Conservation (phyloP, 2,329 filamentous ascomycete genomes). For the Fusarium napiforme region DNA sequence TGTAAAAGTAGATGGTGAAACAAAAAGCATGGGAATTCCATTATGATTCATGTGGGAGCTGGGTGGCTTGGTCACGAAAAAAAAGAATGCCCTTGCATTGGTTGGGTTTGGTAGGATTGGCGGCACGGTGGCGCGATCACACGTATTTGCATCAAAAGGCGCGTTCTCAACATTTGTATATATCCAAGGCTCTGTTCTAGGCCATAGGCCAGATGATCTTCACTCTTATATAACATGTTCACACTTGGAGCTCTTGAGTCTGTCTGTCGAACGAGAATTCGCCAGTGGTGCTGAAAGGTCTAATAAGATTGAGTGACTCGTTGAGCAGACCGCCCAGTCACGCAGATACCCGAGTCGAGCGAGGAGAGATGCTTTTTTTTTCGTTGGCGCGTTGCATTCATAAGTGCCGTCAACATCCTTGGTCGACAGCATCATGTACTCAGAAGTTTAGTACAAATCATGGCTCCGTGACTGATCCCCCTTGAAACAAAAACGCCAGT, state of each 20-base stretch:
- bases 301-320: background rate
- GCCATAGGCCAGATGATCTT: conserved; percentile 42
- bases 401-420: conserved; percentile 26
- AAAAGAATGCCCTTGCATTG: conserved; percentile 14
- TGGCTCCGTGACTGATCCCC: conserved; percentile 8
- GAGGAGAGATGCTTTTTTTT: background rate
- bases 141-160: conserved; percentile 43
- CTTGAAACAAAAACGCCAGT: conserved; percentile 17
- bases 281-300: background rate
- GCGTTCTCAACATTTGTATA: conserved; percentile 40
- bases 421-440: conserved; percentile 4
- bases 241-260: conserved; percentile 5
- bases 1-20: conserved; percentile 38
- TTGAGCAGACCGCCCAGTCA: background rate
- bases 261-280: background rate
- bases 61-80: conserved; percentile 18
- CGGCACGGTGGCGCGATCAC: conserved; percentile 25
- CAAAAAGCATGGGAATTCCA: conserved; percentile 31
- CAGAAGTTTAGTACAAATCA: conserved; percentile 5
- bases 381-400: conserved; percentile 30
- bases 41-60: conserved; percentile 31
- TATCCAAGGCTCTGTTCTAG: conserved; percentile 33
- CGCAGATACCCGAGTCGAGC: background rate
- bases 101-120: conserved; percentile 30
- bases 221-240: conserved; percentile 40